These are phyloP conservation scores for Leucoagaricus sp. DNA, from an alignment of 1,284 basidiomycete species.

Conservation along the genomic window DNA sequence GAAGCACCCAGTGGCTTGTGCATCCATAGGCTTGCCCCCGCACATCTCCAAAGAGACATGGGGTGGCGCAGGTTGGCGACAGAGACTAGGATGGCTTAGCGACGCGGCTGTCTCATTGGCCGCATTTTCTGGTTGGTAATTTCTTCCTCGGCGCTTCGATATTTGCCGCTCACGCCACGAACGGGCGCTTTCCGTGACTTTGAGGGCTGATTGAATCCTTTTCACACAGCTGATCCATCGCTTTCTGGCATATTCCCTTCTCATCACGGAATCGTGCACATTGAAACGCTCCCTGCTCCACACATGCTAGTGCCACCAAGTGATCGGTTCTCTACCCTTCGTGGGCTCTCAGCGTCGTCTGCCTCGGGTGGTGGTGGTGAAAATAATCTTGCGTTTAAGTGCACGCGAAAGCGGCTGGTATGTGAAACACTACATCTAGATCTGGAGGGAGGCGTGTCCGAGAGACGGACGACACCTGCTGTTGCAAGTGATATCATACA, in stretches of 20 bases:
- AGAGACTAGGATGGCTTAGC: constrained; percentile 77
- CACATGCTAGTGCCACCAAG: constrained; percentile 72
- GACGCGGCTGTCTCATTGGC: constrained; percentile 77
- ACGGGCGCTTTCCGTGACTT: not conserved
- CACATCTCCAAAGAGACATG: constrained; percentile 56
- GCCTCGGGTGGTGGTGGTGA: constrained; percentile 67
- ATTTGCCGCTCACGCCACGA: not conserved
- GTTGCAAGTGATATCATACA: constrained; percentile 6
- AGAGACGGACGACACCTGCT: constrained; percentile 66
- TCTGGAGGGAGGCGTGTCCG: constrained; percentile 88
- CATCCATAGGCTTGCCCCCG: constrained; percentile 67
- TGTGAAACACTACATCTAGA: constrained; percentile 95
- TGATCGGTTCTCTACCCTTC: constrained; percentile 75
- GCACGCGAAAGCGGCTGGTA: constrained; percentile 84
- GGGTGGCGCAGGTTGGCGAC: constrained; percentile 67
- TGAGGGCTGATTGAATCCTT: constrained; percentile 6
- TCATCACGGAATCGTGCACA: constrained; percentile 81
- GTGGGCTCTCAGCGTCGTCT: constrained; percentile 60
- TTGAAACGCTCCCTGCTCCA: constrained; percentile 72
- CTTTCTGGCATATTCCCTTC: constrained; percentile 72
- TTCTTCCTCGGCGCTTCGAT: not conserved
- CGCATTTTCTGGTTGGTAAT: constrained; percentile 75
- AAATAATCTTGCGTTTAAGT: constrained; percentile 95
- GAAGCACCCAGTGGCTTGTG: constrained; percentile 57
- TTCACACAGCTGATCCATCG: constrained; percentile 60